A percentile compares a stretch with the other conserved stretches of the same genome.
Conservation (phyloP, 2,329 filamentous ascomycete species). For the Monosporascus sp. region DNA sequence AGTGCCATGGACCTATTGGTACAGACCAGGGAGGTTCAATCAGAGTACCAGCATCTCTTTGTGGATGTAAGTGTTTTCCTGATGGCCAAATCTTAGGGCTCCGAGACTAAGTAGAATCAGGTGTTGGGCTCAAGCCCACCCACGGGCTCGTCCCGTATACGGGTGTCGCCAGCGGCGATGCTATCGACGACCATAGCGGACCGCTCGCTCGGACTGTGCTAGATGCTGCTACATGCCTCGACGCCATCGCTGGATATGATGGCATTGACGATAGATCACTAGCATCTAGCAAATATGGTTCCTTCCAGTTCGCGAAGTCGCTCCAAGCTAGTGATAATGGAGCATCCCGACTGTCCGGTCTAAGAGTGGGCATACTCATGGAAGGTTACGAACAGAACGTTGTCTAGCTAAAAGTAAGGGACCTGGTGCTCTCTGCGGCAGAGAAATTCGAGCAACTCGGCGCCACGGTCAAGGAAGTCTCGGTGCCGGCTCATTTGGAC, state of each 20-base stretch:
- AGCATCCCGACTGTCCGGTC: constrained; percentile 19
- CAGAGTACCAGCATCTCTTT: constrained; percentile 36
- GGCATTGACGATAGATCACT: constrained; percentile 40
- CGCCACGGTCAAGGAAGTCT: constrained; percentile 43
- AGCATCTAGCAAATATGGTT: constrained; percentile 24
- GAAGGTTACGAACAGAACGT: constrained; percentile 37
- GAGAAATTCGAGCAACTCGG: constrained; percentile 38
- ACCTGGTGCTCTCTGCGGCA: constrained; percentile 36
- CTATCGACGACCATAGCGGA: constrained; percentile 37
- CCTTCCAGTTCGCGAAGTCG: constrained; percentile 19
- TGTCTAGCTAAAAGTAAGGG: constrained; percentile 26
- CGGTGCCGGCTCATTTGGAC: constrained; percentile 42
- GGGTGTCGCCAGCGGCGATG: constrained; percentile 33
- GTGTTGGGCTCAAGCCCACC: constrained; percentile 41
- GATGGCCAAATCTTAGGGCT: neutral
- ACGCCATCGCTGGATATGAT: constrained; percentile 41
- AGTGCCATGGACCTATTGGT: constrained; percentile 38
- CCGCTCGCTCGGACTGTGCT: constrained; percentile 36
- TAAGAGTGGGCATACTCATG: constrained; percentile 37
- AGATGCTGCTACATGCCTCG: constrained; percentile 35
- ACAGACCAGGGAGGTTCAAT: constrained; percentile 45
- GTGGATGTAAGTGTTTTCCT: constrained; percentile 21
- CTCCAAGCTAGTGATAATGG: constrained; percentile 2
- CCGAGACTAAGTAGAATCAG: constrained; percentile 3
- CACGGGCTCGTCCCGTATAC: constrained; percentile 43